Percentiles rank a stretch among this genome's conserved stretches.
Conservation (phyloP, 371 early-diverging fungal species). For the Nosema granulosis region DNA sequence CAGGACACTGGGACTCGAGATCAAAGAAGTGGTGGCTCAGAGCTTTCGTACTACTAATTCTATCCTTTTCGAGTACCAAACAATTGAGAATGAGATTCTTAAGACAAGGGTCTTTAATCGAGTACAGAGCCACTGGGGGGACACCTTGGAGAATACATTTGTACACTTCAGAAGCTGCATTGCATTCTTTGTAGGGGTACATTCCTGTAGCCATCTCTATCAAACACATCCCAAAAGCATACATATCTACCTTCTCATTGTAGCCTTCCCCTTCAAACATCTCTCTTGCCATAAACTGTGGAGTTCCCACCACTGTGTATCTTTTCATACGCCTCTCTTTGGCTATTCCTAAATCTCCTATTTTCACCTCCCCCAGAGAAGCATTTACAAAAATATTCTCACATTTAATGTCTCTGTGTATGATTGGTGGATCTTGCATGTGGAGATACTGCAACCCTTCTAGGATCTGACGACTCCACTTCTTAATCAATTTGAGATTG, state of each 20-base stretch:
- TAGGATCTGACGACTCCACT: conserved; percentile 65
- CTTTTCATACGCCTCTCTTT: conserved; percentile 75
- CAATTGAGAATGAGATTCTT: conserved; percentile 73
- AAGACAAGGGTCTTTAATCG: conserved; percentile 72
- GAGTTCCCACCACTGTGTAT: conserved; percentile 79
- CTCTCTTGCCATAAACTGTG: conserved; percentile 72
- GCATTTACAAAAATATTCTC: conserved; percentile 82
- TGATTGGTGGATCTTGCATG: conserved; percentile 74
- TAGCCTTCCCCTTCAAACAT: conserved; percentile 73
- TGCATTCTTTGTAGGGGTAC: conserved; percentile 79
- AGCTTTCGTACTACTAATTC: conserved; percentile 73
- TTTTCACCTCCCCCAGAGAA: conserved; percentile 80
- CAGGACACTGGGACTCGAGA: conserved; percentile 70
- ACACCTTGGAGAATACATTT: conserved; percentile 76
- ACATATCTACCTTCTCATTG: conserved; percentile 80
- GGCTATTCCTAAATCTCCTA: conserved; percentile 83
- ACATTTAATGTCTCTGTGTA: conserved; percentile 74
- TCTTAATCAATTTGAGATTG: conserved; percentile 58
- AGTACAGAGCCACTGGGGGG: conserved; percentile 73
- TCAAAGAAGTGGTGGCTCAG: conserved; percentile 75
- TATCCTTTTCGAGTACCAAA: conserved; percentile 71
- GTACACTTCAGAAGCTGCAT: conserved; percentile 77
- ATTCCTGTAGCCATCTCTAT: conserved; percentile 80
- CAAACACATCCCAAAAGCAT: conserved; percentile 84
- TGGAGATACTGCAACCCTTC: conserved; percentile 77